These are phyloP conservation scores for Solanum chacoense DNA, from an alignment of 305 asterid species.

Conservation along the genomic window DNA sequence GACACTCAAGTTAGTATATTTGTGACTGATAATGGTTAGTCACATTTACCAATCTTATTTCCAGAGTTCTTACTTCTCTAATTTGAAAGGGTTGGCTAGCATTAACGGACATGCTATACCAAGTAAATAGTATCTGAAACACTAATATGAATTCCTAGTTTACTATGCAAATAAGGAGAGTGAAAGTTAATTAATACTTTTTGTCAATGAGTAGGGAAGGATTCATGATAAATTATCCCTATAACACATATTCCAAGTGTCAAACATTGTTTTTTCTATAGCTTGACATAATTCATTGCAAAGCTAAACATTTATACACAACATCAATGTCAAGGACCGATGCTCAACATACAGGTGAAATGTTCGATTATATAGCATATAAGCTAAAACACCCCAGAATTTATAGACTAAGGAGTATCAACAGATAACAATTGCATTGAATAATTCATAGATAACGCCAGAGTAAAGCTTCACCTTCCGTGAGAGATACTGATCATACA, in stretches of 20 bases:
- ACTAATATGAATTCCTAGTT: background rate
- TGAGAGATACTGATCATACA: constrained; percentile 91
- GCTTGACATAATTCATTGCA: background rate
- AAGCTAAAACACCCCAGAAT: background rate
- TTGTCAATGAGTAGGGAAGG: background rate
- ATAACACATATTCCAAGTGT: background rate
- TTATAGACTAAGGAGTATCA: background rate
- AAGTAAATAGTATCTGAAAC: background rate
- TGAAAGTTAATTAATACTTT: background rate
- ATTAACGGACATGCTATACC: background rate
- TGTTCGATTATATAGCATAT: background rate
- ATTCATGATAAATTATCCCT: background rate
- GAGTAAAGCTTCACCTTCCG: constrained; percentile 57
- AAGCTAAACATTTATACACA: background rate
- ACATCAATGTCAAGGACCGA: background rate
- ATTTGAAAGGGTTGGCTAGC: background rate
- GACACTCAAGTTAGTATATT: background rate
- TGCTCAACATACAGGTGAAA: background rate
- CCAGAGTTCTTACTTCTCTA: background rate
- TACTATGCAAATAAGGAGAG: background rate
- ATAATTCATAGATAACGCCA: background rate
- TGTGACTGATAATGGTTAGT: background rate
- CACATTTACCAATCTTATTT: background rate
- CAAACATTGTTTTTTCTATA: background rate
- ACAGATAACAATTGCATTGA: background rate